Base-by-base conservation (phyloP, 1,284 basidiomycete genomes). In the Cronartium quercuum region DNA sequence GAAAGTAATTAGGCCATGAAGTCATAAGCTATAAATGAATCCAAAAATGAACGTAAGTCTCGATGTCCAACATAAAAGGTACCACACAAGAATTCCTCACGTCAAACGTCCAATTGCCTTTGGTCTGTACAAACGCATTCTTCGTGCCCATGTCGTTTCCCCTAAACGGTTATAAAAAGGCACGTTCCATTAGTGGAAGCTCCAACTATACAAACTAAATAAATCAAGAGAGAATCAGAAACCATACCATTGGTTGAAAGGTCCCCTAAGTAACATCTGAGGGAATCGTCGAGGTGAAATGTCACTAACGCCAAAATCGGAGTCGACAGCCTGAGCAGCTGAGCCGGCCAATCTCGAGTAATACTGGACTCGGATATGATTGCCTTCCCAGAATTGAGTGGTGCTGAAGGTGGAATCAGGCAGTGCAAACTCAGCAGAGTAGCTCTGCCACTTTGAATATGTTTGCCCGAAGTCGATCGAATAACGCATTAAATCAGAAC, bases 331-430 rank as follows among this genome's bases (percentile, higher is more conserved):
- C 58, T 87, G 85, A 40, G 86, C 84, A 4, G 89, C 83, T 1
- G 89, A 89, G 69, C 87, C 81, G 0, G 87, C 86, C 5, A 86
- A 82, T 66, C 86, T 82, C 76, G 88, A 90, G 88, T 90, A 94
- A 82, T 95, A 94, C 84, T 94, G 91, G 24, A 94, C 86, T 82
- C 91, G 88, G 79, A 94, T 85, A 80, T 95, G 92, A 75, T 90
- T 82, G 6, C 92, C 92, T 1, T 84, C 78, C 92, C 92, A 95
- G 83, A 89, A 93, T 13, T 84, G 79, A 71, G 82, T 66, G 58
- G 76, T 81, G 24, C 83, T 80, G 81, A 92, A 90, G 15, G 86
- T 76, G 12, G 82, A 83, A 12, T 86, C 81, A 75, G 89, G 85
- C 71, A 94, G 86, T 0, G 83, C 85, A 1, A 89, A 88, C n/a